Base-by-base conservation (phyloP, 1,284 basidiomycete genomes). In the Pseudozyma hubeiensis region DNA sequence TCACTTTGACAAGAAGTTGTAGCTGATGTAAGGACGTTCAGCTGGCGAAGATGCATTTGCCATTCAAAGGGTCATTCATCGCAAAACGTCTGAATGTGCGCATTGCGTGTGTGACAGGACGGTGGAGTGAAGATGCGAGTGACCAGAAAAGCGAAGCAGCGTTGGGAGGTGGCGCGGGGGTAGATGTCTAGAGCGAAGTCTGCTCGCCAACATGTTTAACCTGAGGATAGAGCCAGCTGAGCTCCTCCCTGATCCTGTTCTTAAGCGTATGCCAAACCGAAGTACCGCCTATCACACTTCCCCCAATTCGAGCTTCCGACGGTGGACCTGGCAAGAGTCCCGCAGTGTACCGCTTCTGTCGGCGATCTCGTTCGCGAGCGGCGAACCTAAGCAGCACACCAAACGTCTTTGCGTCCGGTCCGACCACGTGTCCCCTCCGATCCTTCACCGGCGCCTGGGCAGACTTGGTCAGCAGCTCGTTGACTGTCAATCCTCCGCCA, bases 331-430 rank as follows among this genome's bases (percentile, higher is more conserved):
- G 0, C 17, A 31, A 11, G 2, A 45, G 24, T 5, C 16, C 16
- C 4, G 29, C 48, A 37, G 29, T 24, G 9, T 33, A 16, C 8
- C 40, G 41, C 30, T 48, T 63, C 34, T 64, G 64, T 13, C 64
- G 17, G 17, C 64, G 44, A 50, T 67, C 64, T 8, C 72, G 33
- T 41, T 75, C 67, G 1, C 34, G 30, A 11, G 64, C 72, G 5
- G 81, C 79, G 54, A 87, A 86, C 56, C 85, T 85, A 13, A 86
- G 53, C 49, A 87, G 65, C 9, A 85, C 80, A 39, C 79, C 73
- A 3, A 86, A 52, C 24, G 83, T 85, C 40, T 84, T 84, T 46
- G 53, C 53, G 37, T 84, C 82, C 5, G 82, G 75, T 11, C 57
- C 61, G 5, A 79, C 67, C 5, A 63, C 50, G 16, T 49, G 50